Conservation (phyloP, 1,284 basidiomycete genomes). For the Malassezia equina region DNA sequence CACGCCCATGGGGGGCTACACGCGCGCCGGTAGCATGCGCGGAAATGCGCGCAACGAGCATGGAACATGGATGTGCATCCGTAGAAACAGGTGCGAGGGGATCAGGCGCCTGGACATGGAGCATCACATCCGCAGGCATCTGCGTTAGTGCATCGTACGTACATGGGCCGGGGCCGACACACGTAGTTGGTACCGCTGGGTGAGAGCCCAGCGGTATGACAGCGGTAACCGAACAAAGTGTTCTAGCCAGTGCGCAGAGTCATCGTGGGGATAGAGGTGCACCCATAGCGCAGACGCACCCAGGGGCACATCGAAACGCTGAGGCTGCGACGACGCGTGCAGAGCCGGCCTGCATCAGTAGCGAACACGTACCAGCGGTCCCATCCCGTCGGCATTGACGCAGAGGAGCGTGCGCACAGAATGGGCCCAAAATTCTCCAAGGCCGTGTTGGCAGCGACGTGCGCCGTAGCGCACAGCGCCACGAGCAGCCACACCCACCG, state of each 20-base stretch:
- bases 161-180: conserved; percentile 13
- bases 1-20: neutral
- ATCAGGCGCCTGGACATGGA: conserved; percentile 4
- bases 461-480: neutral
- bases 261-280: conserved; percentile 1
- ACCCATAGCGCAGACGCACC: neutral
- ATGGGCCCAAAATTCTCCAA: conserved; percentile 1
- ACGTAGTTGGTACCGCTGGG: conserved; percentile 13
- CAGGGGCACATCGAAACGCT: neutral
- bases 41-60: conserved; percentile 1
- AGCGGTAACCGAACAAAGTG: neutral
- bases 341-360: conserved; percentile 1
- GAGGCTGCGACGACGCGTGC: neutral
- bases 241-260: neutral
- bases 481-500: neutral
- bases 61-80: conserved; percentile 1
- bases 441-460: conserved; percentile 9
- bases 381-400: neutral
- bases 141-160: neutral
- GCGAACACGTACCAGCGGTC: conserved; percentile 4
- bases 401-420: neutral
- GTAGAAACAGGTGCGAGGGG: neutral
- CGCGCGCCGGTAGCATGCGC: neutral
- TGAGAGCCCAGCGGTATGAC: conserved; percentile 1
- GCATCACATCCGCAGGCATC: neutral